Evolutionary conservation across 1,284 basidiomycete genomes (phyloP), one percentile per base, ranked within the genome.

Genomic region (Porodaedalea pini): DNA sequence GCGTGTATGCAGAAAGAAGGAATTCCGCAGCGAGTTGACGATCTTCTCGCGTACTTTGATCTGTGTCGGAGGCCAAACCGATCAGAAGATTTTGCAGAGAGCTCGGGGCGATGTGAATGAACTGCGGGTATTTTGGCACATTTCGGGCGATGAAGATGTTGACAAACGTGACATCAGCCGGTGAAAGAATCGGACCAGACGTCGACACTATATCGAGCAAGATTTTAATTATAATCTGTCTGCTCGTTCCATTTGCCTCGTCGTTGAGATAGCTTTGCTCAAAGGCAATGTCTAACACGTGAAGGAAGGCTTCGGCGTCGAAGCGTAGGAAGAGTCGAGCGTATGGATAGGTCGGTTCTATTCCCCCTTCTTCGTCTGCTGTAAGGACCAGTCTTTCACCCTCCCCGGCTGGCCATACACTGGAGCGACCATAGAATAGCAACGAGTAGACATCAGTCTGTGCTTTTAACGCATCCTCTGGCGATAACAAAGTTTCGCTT

Each of bases 61-160:
- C 89, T 0, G 78, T 71, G 66, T 94, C 92, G 27, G 78, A 73
- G 0, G 92, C 85, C 8, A 99, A 83, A 7, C 82, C 81, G 48
- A 90, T 77, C 36, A 99, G 81, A 62, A 98, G 85, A 41, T 75
- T 76, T 62, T 94, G 87, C 3, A 94, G 77, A 1, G 82, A 76
- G 43, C 81, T 85, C 2, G 82, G 84, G 0, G 85, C 72, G 37
- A 95, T 78, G 57, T 81, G 74, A 59, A 98, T 80, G 71, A 89
- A 94, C 71, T 98, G 94, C 0, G 90, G 87, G 71, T 98, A 99
- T 73, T 98, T 99, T 0, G 97, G 92, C 13, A 97, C 83, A 69
- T 98, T 99, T 58, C 95, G 88, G 1, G 97, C 92, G 58, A 98
- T 82, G 71, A 99, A 99, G 63, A 99, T 98, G 68, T 94, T 85